These are phyloP conservation scores for Smallanthus sonchifolius DNA, from an alignment of 129 eudicot species.

Conservation along the genomic window DNA sequence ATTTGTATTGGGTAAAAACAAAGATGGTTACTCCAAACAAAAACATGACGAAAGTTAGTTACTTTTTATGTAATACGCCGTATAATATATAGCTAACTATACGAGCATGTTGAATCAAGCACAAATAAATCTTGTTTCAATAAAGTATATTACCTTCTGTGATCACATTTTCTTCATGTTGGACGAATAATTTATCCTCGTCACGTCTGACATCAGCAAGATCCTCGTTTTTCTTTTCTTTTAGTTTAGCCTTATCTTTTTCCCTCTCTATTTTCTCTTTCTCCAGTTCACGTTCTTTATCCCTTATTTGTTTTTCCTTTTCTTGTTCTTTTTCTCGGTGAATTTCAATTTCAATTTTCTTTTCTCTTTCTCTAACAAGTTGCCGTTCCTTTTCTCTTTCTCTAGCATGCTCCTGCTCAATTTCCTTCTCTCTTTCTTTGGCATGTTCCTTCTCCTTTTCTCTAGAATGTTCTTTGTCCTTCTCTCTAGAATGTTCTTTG, in stretches of 20 bases:
- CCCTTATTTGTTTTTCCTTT: constrained; percentile 42
- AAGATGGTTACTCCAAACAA: background rate
- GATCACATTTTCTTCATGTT: constrained; percentile 46
- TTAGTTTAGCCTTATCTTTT: constrained; percentile 48
- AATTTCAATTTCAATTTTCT: constrained; percentile 32
- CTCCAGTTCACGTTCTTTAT: constrained; percentile 55
- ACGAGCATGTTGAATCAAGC: background rate
- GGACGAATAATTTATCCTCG: constrained; percentile 38
- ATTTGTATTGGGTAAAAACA: background rate
- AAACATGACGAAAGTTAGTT: background rate
- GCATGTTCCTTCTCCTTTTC: constrained; percentile 40
- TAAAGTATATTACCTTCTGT: constrained; percentile 41
- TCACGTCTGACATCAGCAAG: constrained; percentile 36
- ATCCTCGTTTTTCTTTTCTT: constrained; percentile 64
- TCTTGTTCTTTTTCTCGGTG: constrained; percentile 51
- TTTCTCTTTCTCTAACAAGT: constrained; percentile 31
- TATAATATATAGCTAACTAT: background rate
- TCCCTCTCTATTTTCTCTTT: constrained; percentile 34
- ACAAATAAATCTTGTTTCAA: background rate
- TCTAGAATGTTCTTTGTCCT: constrained; percentile 9
- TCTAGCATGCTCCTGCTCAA: constrained; percentile 15
- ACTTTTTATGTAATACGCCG: background rate
- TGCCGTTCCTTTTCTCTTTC: constrained; percentile 38
- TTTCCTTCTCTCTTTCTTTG: constrained; percentile 40
- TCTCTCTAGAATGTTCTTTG: constrained; percentile 26